Evolutionary conservation across 2,329 filamentous ascomycete species (phyloP), one percentile per base, ranked within the genome.

Genomic region (Pseudophaeomoniella oleicola): DNA sequence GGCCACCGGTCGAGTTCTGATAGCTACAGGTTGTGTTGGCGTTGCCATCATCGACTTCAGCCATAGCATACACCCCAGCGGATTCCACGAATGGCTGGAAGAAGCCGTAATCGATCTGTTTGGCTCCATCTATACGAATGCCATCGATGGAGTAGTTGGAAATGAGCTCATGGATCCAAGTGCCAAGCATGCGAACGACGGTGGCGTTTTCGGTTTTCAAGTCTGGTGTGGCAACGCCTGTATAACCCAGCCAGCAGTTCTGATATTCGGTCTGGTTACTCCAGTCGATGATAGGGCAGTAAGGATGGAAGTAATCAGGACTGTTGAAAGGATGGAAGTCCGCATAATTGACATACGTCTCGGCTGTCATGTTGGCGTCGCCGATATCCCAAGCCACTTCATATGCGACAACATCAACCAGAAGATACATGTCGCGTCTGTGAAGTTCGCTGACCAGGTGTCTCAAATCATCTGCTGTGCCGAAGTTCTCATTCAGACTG

Each of bases 171-270:
- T 47, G 43, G 30, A 63, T 55, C 63, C 63, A 66, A 13, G 55
- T 40, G 16, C 55, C 46, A 45, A 62, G 55, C 37, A 58, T 55
- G n/a, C 56, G 43, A 39, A 54, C 52, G 2, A 64, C 60, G 2
- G 50, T 46, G 5, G 48, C 37, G 30, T 60, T 53, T 35, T 65
- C 59, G 4, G 63, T 67, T 14, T 58, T 54, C 10, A 68, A 48
- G 43, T 67, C 64, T 2, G 61, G 58, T 17, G 67, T 54, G 5
- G 63, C 50, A 11, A 68, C 62, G 3, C 48, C 57, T 16, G 54
- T 48, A 44, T 68, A 62, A 10, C 69, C 69, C 16, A 68, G 55
- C 66, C 68, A 71, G 50, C 69, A 69, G 35, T 52, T 38, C 40
- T 62, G 54, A 4, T 58, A 54, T 27, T 55, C 33, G 5, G 45